Conservation (phyloP, 2,329 filamentous ascomycete genomes). For the Erysiphe neolycopersici region DNA sequence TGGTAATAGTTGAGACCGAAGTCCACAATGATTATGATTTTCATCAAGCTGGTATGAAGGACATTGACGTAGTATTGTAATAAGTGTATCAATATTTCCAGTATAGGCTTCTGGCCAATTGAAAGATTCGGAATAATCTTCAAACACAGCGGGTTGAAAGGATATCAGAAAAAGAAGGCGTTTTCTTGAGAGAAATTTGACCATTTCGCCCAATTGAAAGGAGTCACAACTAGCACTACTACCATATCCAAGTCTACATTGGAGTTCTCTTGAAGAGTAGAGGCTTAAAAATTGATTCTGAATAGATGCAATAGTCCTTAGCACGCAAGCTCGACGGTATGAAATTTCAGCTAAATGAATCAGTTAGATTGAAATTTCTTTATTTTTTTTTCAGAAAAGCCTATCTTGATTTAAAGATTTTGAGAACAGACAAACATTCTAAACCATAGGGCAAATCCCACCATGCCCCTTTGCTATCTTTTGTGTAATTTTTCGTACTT, state of each 20-base stretch:
- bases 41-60: constrained; percentile 50
- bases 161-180: constrained; percentile 32
- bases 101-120: constrained; percentile 18
- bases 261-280: constrained; percentile 38
- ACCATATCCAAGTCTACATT: constrained; percentile 52
- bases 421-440: constrained; percentile 17
- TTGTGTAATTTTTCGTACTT: constrained; percentile 10
- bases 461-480: constrained; percentile 26
- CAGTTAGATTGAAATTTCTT: background rate
- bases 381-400: too few relatives aligned
- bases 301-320: constrained; percentile 43
- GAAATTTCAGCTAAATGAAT: constrained; percentile 32
- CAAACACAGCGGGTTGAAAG: constrained; percentile 22
- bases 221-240: constrained; percentile 46
- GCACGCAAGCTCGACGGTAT: constrained; percentile 34
- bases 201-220: constrained; percentile 53
- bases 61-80: constrained; percentile 34
- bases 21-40: constrained; percentile 46
- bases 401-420: too few relatives aligned
- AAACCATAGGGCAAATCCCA: constrained; percentile 45
- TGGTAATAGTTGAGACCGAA: constrained; percentile 36
- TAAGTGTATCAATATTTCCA: constrained; percentile 32
- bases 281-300: constrained; percentile 38
- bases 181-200: constrained; percentile 39
- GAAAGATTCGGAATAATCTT: constrained; percentile 8